Evolutionary conservation across 371 early-diverging fungal species (phyloP), one percentile per base, ranked within the genome.

Genomic region (Rhizopus stolonifer): DNA sequence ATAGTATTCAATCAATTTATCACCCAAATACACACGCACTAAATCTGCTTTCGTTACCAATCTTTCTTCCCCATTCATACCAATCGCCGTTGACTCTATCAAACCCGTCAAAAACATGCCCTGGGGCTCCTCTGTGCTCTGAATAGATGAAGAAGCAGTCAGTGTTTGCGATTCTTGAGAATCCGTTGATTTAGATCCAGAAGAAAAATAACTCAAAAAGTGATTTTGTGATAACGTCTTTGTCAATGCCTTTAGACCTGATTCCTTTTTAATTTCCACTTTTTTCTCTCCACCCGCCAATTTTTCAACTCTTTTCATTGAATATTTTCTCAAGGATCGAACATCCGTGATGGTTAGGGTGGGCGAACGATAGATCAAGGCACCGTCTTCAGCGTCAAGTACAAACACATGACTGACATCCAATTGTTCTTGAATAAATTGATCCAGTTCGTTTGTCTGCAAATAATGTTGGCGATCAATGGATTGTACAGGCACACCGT

Each of bases 151-250:
- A 13, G 58, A 34, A 3, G 47, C 49, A 1, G 56, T 39, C 1
- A 45, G 54, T 34, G 54, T 29, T 38, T 58, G 46, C 11, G 26
- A 49, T 29, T n/a, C 46, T 32, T 36, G 44, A n/a, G 72, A 43
- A 2, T 57, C 57, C 0, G 60, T 52, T 10, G 60, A 57, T 31
- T 54, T 65, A 9, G 70, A 56, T 1, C 77, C 70, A 0, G 76
- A 55, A 19, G 67, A 58, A 34, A 81, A 83, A 47, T 79, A 83
- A 22, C 68, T 72, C 19, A 83, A 57, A 22, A 83, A 69, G 26
- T 76, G 77, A 4, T 80, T 61, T 10, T 75, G 69, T 6, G 84
- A 79, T 43, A 81, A 58, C 7, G 84, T 70, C 47, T 77, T 77
- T 38, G 79, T 77, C 43, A 80, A 61, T 17, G 65, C 36, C 46